These are phyloP conservation scores for Magnolia kwangsiensis DNA, from an alignment of 164 flowering plant genomes.

Conservation along the genomic window DNA sequence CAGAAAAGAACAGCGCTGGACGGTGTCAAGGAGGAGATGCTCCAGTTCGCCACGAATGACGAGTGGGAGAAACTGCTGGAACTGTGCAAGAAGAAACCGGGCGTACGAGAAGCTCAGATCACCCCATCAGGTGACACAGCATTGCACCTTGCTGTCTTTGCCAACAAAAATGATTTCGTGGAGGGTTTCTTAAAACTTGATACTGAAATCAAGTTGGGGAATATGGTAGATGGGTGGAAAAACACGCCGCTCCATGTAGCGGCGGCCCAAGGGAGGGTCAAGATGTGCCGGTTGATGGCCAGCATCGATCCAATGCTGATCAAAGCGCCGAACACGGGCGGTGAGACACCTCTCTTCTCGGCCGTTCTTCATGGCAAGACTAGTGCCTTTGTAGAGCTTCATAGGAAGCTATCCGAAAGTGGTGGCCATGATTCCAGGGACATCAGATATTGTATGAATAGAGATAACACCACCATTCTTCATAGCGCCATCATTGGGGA, in stretches of 20 bases:
- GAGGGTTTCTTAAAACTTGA: neutral
- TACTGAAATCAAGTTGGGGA: neutral
- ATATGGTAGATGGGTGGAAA: conserved; percentile 9
- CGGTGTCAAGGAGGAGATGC: too few species aligned
- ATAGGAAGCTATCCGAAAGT: neutral
- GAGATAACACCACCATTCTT: conserved; percentile 24
- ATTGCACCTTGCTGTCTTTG: neutral
- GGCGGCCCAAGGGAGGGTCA: neutral
- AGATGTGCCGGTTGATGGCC: conserved; percentile 10
- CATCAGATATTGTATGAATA: conserved; percentile 11
- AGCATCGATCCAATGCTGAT: conserved; percentile 3
- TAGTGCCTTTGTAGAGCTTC: conserved; percentile 11
- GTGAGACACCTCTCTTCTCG: too few species aligned
- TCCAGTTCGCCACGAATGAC: too few species aligned
- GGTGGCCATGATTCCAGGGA: neutral
- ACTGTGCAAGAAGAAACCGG: too few species aligned
- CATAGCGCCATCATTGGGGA: conserved; percentile 22
- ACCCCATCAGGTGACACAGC: neutral
- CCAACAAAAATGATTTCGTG: neutral
- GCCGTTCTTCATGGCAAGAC: conserved; percentile 6
- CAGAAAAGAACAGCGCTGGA: too few species aligned
- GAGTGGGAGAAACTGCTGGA: too few species aligned
- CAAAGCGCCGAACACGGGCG: neutral
- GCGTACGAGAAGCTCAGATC: neutral
- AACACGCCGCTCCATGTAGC: conserved; percentile 29